Conservation (phyloP, 2,329 filamentous ascomycete species). For the Cryphonectria japonica region DNA sequence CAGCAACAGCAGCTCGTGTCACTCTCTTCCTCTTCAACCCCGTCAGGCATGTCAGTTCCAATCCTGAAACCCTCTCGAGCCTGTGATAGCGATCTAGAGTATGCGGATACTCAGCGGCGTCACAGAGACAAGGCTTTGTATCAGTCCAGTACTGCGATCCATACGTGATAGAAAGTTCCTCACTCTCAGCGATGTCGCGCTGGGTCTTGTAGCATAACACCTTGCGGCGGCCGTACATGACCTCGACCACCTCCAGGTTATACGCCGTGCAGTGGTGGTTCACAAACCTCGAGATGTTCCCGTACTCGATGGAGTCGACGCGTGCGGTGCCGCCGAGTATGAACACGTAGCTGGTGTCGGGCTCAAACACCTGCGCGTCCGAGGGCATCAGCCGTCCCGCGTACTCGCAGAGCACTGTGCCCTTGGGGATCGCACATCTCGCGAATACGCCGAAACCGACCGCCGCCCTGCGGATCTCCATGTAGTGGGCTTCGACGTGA, state of each 20-base stretch:
- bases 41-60: background rate
- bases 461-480: conserved; percentile 3
- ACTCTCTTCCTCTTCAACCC: background rate
- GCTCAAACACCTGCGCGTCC: background rate
- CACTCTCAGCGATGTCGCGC: conserved; percentile 3
- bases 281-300: conserved; percentile 17
- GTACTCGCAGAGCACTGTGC: conserved; percentile 17
- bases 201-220: conserved; percentile 5
- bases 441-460: conserved; percentile 21
- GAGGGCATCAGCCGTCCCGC: conserved; percentile 10
- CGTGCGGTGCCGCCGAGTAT: background rate
- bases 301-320: conserved; percentile 2
- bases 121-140: conserved; percentile 8
- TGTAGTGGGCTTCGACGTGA: background rate
- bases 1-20: background rate
- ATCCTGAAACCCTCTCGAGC: background rate
- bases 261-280: conserved; percentile 16
- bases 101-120: conserved; percentile 2
- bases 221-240: conserved; percentile 19
- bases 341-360: background rate
- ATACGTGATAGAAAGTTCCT: conserved; percentile 18
- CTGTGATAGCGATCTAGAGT: background rate
- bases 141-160: background rate
- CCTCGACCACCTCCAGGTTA: conserved; percentile 6
- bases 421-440: background rate